A percentile compares a stretch with the other conserved stretches of the same genome.
phyloP scores from a whole-genome alignment of 2,329 filamentous ascomycete genomes.

The Aspergillus persii region DNA sequence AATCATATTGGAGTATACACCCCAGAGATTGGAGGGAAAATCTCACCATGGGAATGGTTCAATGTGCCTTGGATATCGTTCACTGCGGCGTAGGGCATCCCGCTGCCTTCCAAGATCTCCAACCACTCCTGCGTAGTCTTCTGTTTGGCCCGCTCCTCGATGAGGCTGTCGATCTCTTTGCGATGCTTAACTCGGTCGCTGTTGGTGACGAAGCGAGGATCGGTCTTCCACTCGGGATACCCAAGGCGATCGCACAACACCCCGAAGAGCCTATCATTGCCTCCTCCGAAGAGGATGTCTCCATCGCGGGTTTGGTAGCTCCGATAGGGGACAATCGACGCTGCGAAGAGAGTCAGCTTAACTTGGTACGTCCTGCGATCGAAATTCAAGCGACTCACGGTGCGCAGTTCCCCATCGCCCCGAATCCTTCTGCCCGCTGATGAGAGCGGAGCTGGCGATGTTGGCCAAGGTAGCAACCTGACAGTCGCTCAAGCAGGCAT shows the following conservation, averaged over 20 bases:
- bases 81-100: constrained; percentile 91
- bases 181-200: constrained; percentile 64
- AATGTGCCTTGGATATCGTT: constrained; percentile 88
- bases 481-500: constrained; percentile 87
- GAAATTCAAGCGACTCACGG: constrained; percentile 53
- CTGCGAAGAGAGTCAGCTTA: constrained; percentile 45
- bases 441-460: constrained; percentile 85
- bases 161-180: constrained; percentile 71
- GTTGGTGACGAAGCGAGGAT: constrained; percentile 59
- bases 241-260: constrained; percentile 58
- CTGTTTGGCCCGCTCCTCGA: constrained; percentile 70
- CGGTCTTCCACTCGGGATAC: constrained; percentile 57
- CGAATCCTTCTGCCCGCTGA: constrained; percentile 81
- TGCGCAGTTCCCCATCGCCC: constrained; percentile 96
- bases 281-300: constrained; percentile 62
- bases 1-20: background rate
- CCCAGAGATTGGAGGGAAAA: background rate
- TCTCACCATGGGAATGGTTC: constrained; percentile 75
- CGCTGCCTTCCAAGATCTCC: constrained; percentile 78
- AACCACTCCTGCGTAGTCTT: constrained; percentile 90
- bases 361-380: no score
- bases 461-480: constrained; percentile 95
- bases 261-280: constrained; percentile 62
- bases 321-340: constrained; percentile 95
- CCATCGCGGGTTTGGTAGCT: constrained; percentile 69